Evolutionary conservation across 441 rosid genomes (phyloP).

Genomic region (Rhodomyrtus psidioides): DNA sequence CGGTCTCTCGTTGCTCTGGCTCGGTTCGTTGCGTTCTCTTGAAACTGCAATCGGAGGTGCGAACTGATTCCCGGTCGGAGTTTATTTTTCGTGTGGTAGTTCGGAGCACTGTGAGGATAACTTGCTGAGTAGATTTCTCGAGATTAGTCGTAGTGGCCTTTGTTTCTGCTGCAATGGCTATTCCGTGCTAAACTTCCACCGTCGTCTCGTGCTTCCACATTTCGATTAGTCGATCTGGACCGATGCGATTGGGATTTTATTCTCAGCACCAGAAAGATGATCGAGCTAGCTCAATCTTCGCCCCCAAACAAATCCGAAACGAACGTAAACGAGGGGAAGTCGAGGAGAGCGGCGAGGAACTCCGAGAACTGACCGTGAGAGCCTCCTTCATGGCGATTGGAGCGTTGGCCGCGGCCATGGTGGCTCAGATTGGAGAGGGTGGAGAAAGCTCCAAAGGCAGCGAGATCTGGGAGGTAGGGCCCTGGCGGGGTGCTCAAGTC

Average conservation of each 20-base stretch:
- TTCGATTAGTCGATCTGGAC: not conserved
- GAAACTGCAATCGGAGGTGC: not conserved
- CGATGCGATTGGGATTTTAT: not conserved
- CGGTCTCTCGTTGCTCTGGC: not conserved
- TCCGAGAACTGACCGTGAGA: too few relatives aligned
- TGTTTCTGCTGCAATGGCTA: not conserved
- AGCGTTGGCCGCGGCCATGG: too few relatives aligned
- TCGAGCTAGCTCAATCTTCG: too few relatives aligned
- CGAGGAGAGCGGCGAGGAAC: too few relatives aligned
- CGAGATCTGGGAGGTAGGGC: too few relatives aligned
- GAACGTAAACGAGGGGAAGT: too few relatives aligned
- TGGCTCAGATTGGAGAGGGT: too few relatives aligned
- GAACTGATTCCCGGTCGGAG: not conserved
- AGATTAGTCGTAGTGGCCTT: not conserved
- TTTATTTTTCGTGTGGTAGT: not conserved
- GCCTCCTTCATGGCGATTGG: too few relatives aligned
- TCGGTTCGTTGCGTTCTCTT: not conserved
- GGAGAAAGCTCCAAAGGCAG: too few relatives aligned
- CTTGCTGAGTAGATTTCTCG: not conserved
- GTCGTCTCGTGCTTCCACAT: not conserved
- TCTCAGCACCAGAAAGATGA: too few relatives aligned
- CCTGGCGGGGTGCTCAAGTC: too few relatives aligned
- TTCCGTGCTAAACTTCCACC: not conserved
- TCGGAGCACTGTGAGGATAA: not conserved
- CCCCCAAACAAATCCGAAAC: too few relatives aligned